phyloP scores from a whole-genome alignment of 164 flowering plant species.

The Nymphaea colorata region DNA sequence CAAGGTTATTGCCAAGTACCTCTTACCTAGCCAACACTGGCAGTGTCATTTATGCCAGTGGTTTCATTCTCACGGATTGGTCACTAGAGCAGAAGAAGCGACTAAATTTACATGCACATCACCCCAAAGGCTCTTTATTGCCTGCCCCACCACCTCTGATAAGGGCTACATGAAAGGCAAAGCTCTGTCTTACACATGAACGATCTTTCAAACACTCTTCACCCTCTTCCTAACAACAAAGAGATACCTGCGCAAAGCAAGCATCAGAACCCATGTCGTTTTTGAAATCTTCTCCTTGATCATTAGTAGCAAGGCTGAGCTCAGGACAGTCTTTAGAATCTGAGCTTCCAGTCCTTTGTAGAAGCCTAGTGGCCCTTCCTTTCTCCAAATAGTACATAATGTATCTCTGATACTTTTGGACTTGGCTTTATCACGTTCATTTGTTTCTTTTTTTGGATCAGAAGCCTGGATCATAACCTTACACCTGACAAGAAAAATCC shows the following conservation, averaged over 20 bases:
- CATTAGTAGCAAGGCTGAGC: slow-evolving; percentile 76
- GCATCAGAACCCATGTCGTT: slow-evolving; percentile 59
- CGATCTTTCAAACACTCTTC: slow-evolving; percentile 14
- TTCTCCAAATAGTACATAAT: slow-evolving; percentile 39
- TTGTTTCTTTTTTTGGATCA: slow-evolving; percentile 29
- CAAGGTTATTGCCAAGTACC: too few relatives aligned
- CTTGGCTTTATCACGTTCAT: slow-evolving; percentile 9
- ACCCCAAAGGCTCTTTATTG: not conserved
- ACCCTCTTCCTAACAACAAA: slow-evolving; percentile 22
- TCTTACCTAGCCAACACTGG: too few relatives aligned
- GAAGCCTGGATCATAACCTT: slow-evolving; percentile 84
- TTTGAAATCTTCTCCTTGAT: slow-evolving; percentile 72
- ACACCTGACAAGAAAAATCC: slow-evolving; percentile 30
- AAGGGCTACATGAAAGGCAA: not conserved
- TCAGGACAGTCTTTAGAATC: slow-evolving; percentile 61
- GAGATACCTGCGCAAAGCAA: slow-evolving; percentile 39
- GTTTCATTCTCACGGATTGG: not conserved
- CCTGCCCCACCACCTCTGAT: not conserved
- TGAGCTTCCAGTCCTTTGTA: slow-evolving; percentile 69
- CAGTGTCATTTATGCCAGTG: not conserved
- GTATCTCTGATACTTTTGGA: slow-evolving; percentile 29
- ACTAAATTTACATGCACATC: not conserved
- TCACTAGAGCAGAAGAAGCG: not conserved
- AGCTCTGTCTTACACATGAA: not conserved
- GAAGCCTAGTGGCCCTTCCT: slow-evolving; percentile 57